Conservation (phyloP, 208 protist genomes). For the Acanthamoeba divionensis region DNA sequence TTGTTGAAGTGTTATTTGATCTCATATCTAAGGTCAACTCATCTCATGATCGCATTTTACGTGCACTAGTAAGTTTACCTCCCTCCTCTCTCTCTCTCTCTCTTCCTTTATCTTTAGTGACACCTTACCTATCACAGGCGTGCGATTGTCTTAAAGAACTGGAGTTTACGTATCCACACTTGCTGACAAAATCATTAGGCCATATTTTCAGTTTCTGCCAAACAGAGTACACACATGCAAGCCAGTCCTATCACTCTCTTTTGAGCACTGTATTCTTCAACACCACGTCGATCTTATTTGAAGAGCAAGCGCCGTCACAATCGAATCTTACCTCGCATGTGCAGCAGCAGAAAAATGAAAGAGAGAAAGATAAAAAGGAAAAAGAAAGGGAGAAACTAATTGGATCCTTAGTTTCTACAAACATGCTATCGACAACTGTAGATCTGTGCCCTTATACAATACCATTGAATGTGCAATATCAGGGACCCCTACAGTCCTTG, state of each 20-base stretch:
- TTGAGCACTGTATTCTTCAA: neutral
- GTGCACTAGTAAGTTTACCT: neutral
- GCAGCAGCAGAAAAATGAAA: neutral
- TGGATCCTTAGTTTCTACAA: too few relatives aligned
- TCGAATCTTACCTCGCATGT: neutral
- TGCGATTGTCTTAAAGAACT: slow-evolving; percentile 39
- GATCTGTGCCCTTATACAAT: too few relatives aligned
- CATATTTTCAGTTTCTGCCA: slow-evolving; percentile 17
- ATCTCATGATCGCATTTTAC: neutral
- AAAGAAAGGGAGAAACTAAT: too few relatives aligned
- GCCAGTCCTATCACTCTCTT: slow-evolving; percentile 5
- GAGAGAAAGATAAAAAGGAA: too few relatives aligned
- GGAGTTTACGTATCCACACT: neutral
- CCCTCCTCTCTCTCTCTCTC: neutral
- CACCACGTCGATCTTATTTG: neutral
- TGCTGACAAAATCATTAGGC: neutral
- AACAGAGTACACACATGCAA: neutral
- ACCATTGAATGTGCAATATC: too few relatives aligned
- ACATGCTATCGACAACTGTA: too few relatives aligned
- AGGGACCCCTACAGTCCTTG: too few relatives aligned
- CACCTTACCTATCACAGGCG: neutral
- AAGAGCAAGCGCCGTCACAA: neutral
- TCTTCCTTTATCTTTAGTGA: neutral
- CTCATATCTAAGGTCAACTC: slow-evolving; percentile 19
- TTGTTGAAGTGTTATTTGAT: slow-evolving; percentile 21